phyloP scores from a whole-genome alignment of 345 rosid genomes.

The Clausena lansium region DNA sequence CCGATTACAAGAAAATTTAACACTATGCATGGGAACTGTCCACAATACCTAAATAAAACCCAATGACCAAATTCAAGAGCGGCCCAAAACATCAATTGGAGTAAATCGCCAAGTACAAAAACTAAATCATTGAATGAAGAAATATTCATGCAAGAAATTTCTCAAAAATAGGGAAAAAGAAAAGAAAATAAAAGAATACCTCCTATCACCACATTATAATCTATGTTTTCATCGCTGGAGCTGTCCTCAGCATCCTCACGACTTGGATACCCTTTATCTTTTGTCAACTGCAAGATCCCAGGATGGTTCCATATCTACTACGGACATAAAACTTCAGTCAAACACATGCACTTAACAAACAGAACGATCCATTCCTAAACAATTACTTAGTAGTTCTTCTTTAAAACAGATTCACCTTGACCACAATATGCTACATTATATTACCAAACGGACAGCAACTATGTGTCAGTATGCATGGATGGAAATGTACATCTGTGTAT shows the following conservation, averaged over 20 bases:
- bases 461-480: background rate
- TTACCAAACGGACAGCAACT: background rate
- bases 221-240: constrained; percentile 95
- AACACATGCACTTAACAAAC: background rate
- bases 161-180: background rate
- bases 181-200: constrained; percentile 41
- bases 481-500: background rate
- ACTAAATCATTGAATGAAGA: background rate
- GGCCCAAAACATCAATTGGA: background rate
- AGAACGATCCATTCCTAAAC: background rate
- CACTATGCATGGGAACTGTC: background rate
- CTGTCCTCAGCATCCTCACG: constrained; percentile 86
- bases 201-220: constrained; percentile 62
- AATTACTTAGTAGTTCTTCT: background rate
- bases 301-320: constrained; percentile 99
- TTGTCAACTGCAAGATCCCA: constrained; percentile 89
- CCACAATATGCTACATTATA: background rate
- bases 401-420: background rate
- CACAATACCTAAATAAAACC: background rate
- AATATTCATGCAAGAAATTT: background rate
- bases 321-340: constrained; percentile 15
- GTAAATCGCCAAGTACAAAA: background rate
- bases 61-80: background rate
- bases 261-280: constrained; percentile 54
- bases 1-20: background rate